These are phyloP conservation scores for Verticillium zaregamsianum DNA, from an alignment of 2,329 filamentous ascomycete species.

Conservation along the genomic window DNA sequence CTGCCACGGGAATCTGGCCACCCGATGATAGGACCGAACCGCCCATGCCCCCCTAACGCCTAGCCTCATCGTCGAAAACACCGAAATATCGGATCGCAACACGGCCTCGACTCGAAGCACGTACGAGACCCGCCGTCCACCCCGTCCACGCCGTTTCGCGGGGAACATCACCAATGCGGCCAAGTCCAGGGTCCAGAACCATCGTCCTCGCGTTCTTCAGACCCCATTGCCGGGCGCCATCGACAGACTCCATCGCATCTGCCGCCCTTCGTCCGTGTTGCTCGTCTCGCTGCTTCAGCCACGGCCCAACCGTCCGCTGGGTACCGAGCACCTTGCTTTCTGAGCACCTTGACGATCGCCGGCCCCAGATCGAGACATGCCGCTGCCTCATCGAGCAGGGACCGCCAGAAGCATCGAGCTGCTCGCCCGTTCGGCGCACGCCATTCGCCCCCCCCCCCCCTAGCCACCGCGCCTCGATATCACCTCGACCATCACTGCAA, in stretches of 20 bases:
- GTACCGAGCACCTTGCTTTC: not conserved
- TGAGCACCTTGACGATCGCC: not conserved
- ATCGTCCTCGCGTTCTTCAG: not conserved
- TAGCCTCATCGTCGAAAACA: not conserved
- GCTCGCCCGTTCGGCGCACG: not conserved
- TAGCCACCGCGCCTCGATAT: not conserved
- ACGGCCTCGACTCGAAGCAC: not conserved
- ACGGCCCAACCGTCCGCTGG: not conserved
- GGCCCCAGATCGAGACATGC: not conserved
- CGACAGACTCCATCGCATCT: not conserved
- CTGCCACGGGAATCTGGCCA: not conserved
- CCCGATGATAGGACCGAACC: not conserved
- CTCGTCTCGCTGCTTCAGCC: not conserved
- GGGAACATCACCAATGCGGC: not conserved
- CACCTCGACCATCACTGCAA: not conserved
- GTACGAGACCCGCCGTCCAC: not conserved
- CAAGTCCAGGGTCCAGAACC: not conserved
- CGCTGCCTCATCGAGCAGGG: not conserved
- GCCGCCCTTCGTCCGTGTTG: not conserved
- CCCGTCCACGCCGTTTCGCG: not conserved
- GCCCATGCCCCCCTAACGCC: not conserved
- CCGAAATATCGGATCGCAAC: not conserved
- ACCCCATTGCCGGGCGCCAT: not conserved
- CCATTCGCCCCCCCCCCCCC: not conserved
- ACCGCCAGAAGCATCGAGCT: not conserved